These are phyloP conservation scores for Cordyceps cateniannulata DNA, from an alignment of 2,329 filamentous ascomycete species.

Conservation along the genomic window DNA sequence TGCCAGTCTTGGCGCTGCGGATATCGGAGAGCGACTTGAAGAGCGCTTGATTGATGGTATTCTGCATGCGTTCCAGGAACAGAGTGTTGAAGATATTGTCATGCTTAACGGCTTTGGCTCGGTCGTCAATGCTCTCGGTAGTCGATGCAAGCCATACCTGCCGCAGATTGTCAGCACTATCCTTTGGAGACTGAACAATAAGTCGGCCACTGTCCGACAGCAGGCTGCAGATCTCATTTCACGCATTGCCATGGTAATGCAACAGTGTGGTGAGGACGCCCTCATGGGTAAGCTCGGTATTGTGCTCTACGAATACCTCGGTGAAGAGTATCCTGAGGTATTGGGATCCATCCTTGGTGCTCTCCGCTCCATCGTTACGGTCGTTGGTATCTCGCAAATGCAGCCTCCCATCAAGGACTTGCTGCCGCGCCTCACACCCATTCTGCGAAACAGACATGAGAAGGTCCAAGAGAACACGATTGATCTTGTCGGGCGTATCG, in stretches of 20 bases:
- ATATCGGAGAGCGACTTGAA: constrained; percentile 87
- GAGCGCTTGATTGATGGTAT: constrained; percentile 94
- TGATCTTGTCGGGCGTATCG: constrained; percentile 94
- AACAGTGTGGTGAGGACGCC: constrained; percentile 93
- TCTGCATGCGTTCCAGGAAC: constrained; percentile 93
- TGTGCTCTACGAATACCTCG: constrained; percentile 94
- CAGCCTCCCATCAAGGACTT: constrained; percentile 96
- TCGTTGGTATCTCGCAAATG: constrained; percentile 97
- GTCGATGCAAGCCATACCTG: constrained; percentile 90
- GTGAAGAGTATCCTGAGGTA: constrained; percentile 97
- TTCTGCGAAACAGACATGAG: constrained; percentile 94
- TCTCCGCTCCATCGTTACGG: constrained; percentile 90
- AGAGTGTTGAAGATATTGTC: constrained; percentile 91
- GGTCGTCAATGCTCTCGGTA: constrained; percentile 90
- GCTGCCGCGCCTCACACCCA: constrained; percentile 91
- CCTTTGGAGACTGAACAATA: constrained; percentile 95
- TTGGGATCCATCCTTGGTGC: constrained; percentile 94
- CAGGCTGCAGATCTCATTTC: constrained; percentile 96
- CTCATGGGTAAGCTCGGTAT: constrained; percentile 93
- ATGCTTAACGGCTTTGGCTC: constrained; percentile 98
- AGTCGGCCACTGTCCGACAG: constrained; percentile 91
- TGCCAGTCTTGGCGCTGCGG: constrained; percentile 84
- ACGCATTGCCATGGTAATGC: constrained; percentile 97
- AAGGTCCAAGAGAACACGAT: constrained; percentile 99
- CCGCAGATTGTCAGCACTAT: constrained; percentile 97